Base-by-base conservation (phyloP, 176 grass and related monocot genomes). In the Oryza officinalis region DNA sequence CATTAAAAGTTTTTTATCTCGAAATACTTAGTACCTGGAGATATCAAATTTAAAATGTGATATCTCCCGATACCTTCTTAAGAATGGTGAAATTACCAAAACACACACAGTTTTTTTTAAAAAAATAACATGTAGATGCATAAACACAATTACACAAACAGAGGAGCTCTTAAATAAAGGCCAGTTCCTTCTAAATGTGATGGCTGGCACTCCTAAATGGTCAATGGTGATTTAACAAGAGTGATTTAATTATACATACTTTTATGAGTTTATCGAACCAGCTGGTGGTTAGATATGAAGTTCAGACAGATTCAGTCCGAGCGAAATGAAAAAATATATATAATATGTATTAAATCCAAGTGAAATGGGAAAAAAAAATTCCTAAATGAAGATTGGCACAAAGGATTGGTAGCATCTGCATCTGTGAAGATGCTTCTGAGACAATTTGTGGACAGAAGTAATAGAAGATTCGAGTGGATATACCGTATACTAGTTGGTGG, bases 391-490 rank as follows among this genome's bases (percentile, higher is more conserved):
- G 33, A 30, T 44, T 9, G 43, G 26, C 15, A 26, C 63, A 14
- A 2, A 80, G 71, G 46, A 27, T 22, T 9, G 6, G 8, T 40
- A 40, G 28, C 66, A 38, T 64, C 66, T 28, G 2, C 40, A 27
- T 15, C 28, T 37, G n/a, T 41, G 27, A 63, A 63, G 27, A 77
- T 71, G 79, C 64, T 23, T 6, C 49, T 7, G 10, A 33, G 13
- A 47, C 64, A 49, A 61, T 75, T 69, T 60, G 23, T 13, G n/a
- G 6, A n/a, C n/a, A n/a, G n/a, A n/a, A n/a, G n/a, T n/a, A n/a
- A 40, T 6, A 43, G 26, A 84, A 79, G 25, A 88, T 84, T 72
- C 75, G 26, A 60, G 41, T 22, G 86, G 45, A 84, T 79, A 88
- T 84, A 33, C 86, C 76, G 12, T 72, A 35, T 25, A 25, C 1